Conservation (phyloP, 257 asterid genomes). For the Solanum bukasovii region DNA sequence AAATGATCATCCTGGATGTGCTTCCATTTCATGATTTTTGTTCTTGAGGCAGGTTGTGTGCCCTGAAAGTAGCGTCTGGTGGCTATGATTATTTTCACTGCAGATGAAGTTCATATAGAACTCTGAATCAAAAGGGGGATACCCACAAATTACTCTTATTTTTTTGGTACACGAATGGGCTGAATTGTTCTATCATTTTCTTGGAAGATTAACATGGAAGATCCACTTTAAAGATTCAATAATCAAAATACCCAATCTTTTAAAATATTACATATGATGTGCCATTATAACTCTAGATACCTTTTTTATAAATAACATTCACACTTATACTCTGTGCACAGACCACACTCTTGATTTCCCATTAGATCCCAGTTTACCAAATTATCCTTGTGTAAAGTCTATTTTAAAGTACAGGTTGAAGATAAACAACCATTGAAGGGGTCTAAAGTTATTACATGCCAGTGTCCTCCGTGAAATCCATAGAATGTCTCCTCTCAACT, state of each 20-base stretch:
- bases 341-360: not conserved
- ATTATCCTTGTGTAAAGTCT: not conserved
- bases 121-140: not conserved
- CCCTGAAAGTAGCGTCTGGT: not conserved
- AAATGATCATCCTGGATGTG: not conserved
- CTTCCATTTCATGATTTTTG: not conserved
- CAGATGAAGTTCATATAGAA: not conserved
- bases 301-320: not conserved
- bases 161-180: not conserved
- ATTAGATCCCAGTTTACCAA: not conserved
- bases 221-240: not conserved
- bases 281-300: not conserved
- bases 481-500: not conserved
- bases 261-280: not conserved
- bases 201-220: not conserved
- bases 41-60: not conserved
- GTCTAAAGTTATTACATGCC: not conserved
- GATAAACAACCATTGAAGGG: not conserved
- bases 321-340: not conserved
- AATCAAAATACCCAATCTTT: not conserved
- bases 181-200: not conserved
- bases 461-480: not conserved
- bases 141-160: not conserved
- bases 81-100: not conserved
- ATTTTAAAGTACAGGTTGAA: not conserved